Base-by-base conservation (phyloP, 192 early-diverging fungal genomes). In the Coemansia sp. region DNA sequence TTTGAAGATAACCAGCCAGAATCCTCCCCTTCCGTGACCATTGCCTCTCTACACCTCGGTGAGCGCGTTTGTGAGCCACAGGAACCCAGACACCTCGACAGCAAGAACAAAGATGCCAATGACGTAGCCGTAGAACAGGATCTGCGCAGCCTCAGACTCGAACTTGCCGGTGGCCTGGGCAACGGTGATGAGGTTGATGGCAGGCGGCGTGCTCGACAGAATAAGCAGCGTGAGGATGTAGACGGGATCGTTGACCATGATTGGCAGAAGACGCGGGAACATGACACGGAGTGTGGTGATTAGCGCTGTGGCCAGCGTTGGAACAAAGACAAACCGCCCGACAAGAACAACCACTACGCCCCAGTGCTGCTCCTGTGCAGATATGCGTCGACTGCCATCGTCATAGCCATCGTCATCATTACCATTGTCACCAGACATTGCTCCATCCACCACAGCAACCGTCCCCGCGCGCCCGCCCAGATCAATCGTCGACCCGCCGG, bases 141-240 rank as follows among this genome's bases (percentile, higher is more conserved):
- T 79, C 46, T 83, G 78, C 1, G 88, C 84, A 65, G 89, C 88
- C 65, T 89, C 87, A 13, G 84, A 78, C 59, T 92, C 89, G 75
- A 87, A 92, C 67, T 87, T 83, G 8, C 88, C 88, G 37, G 86
- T 87, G 22, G 88, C 87, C 73, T 89, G 88, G 49, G 86, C 84
- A 19, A 91, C 85, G n/a, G 89, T 89, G 15, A 87, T 85, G 26
- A 91, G 77, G 43, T 89, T 90, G 61, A 92, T 87, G 0, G 91
- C 91, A 3, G 91, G 89, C 4, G 91, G 91, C 15, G 85, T 86
- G 41, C 85, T 80, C 0, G 85, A 85, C 41, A 92, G 59, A 13
- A 92, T 73, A 6, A 92, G 78, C 58, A 90, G 73, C 37, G 84
- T 80, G 48, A 89, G 63, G 1, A 87, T 76, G 60, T 91, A 90